Conservation (phyloP, 441 rosid species). For the Theobroma grandiflorum region DNA sequence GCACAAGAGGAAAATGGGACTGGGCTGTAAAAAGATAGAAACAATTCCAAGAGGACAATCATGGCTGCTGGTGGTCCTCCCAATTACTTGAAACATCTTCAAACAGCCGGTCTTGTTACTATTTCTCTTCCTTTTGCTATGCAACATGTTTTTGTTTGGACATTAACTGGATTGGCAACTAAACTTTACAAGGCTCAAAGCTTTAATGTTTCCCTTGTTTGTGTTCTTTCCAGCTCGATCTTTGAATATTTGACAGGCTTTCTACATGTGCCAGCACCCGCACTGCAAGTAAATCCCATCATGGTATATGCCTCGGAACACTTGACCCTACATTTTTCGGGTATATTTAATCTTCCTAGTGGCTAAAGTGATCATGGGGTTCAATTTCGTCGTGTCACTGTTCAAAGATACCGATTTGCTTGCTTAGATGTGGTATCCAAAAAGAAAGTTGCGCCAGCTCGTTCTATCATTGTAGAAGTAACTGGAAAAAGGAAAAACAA, state of each 20-base stretch:
- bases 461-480: neutral
- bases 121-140: neutral
- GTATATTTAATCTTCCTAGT: neutral
- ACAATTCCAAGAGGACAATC: slow-evolving; percentile 10
- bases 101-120: neutral
- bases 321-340: neutral
- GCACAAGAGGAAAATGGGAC: neutral
- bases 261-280: slow-evolving; percentile 13
- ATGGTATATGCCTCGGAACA: neutral
- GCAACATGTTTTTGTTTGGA: neutral
- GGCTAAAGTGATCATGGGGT: neutral
- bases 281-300: neutral
- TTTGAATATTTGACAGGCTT: slow-evolving; percentile 16
- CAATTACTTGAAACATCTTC: neutral
- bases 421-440: neutral
- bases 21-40: neutral
- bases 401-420: neutral
- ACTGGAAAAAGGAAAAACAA: neutral
- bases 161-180: neutral
- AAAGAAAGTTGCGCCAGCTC: slow-evolving; percentile 11
- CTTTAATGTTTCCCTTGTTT: neutral
- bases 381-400: neutral
- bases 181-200: slow-evolving; percentile 3
- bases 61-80: slow-evolving; percentile 17
- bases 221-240: slow-evolving; percentile 16